These are phyloP conservation scores for Malus orientalis DNA, from an alignment of 306 rosid species.

Conservation along the genomic window DNA sequence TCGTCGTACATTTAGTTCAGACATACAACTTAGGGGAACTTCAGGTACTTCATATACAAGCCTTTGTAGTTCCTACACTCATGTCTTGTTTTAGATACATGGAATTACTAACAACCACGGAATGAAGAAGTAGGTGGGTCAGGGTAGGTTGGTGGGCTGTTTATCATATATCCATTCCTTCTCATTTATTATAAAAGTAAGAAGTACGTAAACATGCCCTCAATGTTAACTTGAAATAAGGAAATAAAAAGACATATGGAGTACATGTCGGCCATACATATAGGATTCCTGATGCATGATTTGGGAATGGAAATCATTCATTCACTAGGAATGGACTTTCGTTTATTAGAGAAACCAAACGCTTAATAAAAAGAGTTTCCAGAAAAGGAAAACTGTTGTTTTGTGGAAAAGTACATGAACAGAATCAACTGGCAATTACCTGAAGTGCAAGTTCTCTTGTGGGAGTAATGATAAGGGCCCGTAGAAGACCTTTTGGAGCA, in stretches of 20 bases:
- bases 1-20: not conserved
- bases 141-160: not conserved
- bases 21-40: not conserved
- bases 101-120: not conserved
- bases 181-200: not conserved
- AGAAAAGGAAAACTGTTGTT: not conserved
- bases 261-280: not conserved
- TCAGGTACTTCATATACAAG: not conserved
- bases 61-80: not conserved
- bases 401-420: slow-evolving; percentile 3
- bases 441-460: slow-evolving; percentile 94
- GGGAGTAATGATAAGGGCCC: slow-evolving; percentile 88
- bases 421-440: slow-evolving; percentile 38
- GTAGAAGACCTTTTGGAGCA: slow-evolving; percentile 51
- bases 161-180: not conserved
- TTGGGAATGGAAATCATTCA: not conserved
- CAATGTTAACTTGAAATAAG: not conserved
- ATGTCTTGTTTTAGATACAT: not conserved
- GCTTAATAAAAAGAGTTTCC: not conserved
- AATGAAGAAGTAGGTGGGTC: not conserved
- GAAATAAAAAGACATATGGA: not conserved
- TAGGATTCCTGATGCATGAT: not conserved
- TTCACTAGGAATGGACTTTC: not conserved
- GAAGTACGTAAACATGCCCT: not conserved
- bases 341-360: not conserved